Base-by-base conservation (phyloP, 208 protist species). In the Trypanosoma platydactyli region DNA sequence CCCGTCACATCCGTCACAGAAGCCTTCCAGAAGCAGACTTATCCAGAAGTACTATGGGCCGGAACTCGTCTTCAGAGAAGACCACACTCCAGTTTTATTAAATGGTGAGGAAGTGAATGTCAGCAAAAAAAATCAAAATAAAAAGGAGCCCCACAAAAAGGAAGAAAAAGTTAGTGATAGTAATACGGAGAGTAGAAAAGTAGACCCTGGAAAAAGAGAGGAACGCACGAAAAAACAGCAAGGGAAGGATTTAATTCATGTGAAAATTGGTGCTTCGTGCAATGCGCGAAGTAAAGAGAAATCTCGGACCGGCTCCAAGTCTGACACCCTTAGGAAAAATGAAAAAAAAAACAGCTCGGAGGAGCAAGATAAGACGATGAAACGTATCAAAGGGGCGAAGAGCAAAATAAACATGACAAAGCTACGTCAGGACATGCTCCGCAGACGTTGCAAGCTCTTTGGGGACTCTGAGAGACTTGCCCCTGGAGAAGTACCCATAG, bases 1-100 rank as follows among this genome's bases (percentile, higher is more conserved):
- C 53, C 89, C 89, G 5, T 92, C 85, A 4, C 89, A 95, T 63
- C 84, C 85, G 5, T 84, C 80, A 9, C 86, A 92, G 64, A 90
- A 87, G 58, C 84, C 89, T 16, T 79, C 83, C 22, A 72, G 66
- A 16, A 77, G 86, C 12, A 72, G 89, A n/a, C 72, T 87, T 1
- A 81, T 88, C 15, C 89, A 95, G 65, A 76, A 88, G 62, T 84
- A 81, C 67, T 81, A 81, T 65, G 86, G 86, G 0, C 89, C 85
- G 0, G 74, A 86, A 65, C 70, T 92, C 12, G 42, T 64, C 5
- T 68, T 68, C 50, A 9, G 22, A 38, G 33, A 9, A 38, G 33
- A 9, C 33, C 33, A 3, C 33, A 38, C 33, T 9, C 5, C 33
- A 9, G 33, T 38, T 3, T 38, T 9, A 9, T 9, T 38, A 9